These are phyloP conservation scores for Przewalskia tangutica DNA, from an alignment of 257 asterid genomes.

Conservation along the genomic window DNA sequence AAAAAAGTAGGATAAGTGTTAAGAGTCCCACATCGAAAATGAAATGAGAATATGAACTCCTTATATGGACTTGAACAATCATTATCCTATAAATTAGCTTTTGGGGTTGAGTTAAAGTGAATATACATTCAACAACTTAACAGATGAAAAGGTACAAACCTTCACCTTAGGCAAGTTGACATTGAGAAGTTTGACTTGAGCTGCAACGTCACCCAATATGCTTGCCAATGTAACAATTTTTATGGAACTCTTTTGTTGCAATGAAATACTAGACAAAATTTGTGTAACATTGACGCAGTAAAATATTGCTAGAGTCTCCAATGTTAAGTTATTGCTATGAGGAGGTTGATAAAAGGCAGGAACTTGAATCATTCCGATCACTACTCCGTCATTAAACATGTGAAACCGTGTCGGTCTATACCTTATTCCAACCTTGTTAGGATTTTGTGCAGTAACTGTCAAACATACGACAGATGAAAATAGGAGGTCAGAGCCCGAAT, in stretches of 20 bases:
- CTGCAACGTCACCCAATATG: slow-evolving; percentile 47
- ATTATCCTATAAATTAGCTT: too few species aligned
- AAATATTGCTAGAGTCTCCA: slow-evolving; percentile 26
- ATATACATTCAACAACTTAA: too few species aligned
- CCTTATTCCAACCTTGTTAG: slow-evolving; percentile 47
- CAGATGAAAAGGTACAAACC: slow-evolving; percentile 20
- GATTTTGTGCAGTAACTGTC: slow-evolving; percentile 35
- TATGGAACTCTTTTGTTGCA: slow-evolving; percentile 10
- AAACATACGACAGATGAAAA: slow-evolving; percentile 39
- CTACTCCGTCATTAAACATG: slow-evolving; percentile 42
- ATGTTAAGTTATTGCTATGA: slow-evolving; percentile 30
- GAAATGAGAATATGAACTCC: too few species aligned
- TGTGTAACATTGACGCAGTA: slow-evolving; percentile 36
- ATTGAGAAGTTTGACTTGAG: slow-evolving; percentile 24
- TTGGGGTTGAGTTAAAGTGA: too few species aligned
- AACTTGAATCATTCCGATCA: slow-evolving; percentile 48
- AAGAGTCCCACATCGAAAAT: too few species aligned
- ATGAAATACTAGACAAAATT: slow-evolving; percentile 20
- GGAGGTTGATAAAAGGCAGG: slow-evolving; percentile 64
- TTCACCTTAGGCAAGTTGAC: slow-evolving; percentile 31
- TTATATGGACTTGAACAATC: too few species aligned
- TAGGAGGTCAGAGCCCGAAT: slow-evolving; percentile 15
- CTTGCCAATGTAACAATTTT: slow-evolving; percentile 18
- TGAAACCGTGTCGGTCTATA: slow-evolving; percentile 33
- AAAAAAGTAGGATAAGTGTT: neutral